These are phyloP conservation scores for Paramecium bursaria DNA, from an alignment of 73 alveolate species.

Conservation along the genomic window DNA sequence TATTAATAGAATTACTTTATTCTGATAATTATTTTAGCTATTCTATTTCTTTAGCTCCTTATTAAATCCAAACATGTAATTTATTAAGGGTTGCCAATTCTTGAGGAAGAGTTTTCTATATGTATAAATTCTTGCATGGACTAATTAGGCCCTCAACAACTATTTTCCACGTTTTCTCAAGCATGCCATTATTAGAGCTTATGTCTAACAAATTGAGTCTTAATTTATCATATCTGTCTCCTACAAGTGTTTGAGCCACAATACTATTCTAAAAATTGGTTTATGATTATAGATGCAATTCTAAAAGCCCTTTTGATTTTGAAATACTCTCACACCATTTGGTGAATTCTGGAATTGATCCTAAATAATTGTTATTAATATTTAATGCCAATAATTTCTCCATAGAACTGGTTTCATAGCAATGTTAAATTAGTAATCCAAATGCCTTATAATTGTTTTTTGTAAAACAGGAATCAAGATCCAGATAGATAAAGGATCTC, in stretches of 20 bases:
- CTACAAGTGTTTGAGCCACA: slow-evolving; percentile 10
- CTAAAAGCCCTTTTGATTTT: slow-evolving; percentile 11
- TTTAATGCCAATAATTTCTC: slow-evolving; percentile 31
- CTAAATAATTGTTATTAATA: not conserved
- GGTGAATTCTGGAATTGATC: not conserved
- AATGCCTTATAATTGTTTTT: slow-evolving; percentile 7
- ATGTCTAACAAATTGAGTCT: slow-evolving; percentile 4
- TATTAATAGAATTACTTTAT: not conserved
- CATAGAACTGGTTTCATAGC: slow-evolving; percentile 5
- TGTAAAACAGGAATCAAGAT: slow-evolving; percentile 3
- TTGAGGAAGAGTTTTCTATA: not conserved
- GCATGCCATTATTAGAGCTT: slow-evolving; percentile 1
- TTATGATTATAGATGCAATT: not conserved
- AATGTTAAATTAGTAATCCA: not conserved
- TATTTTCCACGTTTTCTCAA: slow-evolving; percentile 1
- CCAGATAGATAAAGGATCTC: slow-evolving; percentile 9
- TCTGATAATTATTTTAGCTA: not conserved
- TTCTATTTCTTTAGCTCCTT: not conserved
- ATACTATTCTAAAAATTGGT: not conserved
- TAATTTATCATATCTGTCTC: slow-evolving; percentile 54
- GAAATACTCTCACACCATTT: slow-evolving; percentile 8
- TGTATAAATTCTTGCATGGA: not conserved
- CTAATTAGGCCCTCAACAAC: not conserved
- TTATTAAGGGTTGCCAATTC: slow-evolving; percentile 13
- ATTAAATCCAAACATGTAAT: not conserved